These are phyloP conservation scores for Gigaspora rosea DNA, from an alignment of 192 early-diverging fungal species.

Conservation along the genomic window DNA sequence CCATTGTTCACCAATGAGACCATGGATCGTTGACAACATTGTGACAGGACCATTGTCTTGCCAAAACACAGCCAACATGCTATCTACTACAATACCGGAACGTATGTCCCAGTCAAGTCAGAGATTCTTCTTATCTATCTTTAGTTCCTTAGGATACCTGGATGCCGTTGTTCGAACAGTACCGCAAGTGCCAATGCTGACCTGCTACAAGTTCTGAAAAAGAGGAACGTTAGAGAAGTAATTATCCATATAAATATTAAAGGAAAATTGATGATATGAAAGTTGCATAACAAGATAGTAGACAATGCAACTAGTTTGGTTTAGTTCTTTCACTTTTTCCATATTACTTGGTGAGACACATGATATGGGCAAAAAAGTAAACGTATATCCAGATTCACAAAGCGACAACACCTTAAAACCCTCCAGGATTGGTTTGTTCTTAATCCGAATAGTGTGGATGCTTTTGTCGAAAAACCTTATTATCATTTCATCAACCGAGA, in stretches of 20 bases:
- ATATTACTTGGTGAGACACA: background rate
- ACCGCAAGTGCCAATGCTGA: conserved; percentile 32
- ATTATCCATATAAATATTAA: conserved; percentile 33
- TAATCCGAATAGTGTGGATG: background rate
- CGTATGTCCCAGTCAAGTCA: conserved; percentile 19
- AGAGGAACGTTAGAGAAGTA: conserved; percentile 36
- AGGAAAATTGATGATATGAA: conserved; percentile 2
- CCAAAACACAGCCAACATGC: conserved; percentile 29
- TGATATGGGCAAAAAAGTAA: background rate
- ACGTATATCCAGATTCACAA: background rate
- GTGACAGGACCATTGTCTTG: conserved; percentile 35
- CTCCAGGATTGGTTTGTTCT: background rate
- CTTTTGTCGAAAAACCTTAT: background rate
- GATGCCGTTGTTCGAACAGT: conserved; percentile 23
- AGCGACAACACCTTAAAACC: background rate
- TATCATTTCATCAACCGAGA: background rate
- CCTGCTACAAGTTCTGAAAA: conserved; percentile 27
- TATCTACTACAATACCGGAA: conserved; percentile 22
- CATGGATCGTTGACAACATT: conserved; percentile 33
- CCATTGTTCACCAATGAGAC: background rate
- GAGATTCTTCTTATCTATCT: background rate
- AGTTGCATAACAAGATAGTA: background rate
- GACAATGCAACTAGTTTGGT: background rate
- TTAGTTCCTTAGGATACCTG: background rate
- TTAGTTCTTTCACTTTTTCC: background rate